These are phyloP conservation scores for Moniliella sp. DNA, from an alignment of 1,284 basidiomycete genomes.

Conservation along the genomic window DNA sequence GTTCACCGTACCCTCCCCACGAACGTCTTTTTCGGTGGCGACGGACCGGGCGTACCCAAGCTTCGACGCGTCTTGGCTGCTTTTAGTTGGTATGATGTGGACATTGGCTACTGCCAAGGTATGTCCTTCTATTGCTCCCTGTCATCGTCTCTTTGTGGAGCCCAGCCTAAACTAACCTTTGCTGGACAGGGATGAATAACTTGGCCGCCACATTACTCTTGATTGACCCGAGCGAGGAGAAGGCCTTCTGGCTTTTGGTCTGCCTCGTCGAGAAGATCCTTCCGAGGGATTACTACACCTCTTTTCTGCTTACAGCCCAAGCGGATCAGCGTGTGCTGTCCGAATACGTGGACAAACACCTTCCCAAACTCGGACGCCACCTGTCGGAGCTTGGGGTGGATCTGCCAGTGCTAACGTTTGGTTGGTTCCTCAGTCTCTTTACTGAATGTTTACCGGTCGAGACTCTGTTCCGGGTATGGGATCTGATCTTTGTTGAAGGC, in stretches of 20 bases:
- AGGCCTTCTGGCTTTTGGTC: slow-evolving; percentile 83
- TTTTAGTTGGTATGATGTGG: slow-evolving; percentile 51
- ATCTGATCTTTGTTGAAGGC: slow-evolving; percentile 83
- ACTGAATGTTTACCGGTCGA: slow-evolving; percentile 89
- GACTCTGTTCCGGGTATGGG: slow-evolving; percentile 44
- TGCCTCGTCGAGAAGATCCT: slow-evolving; percentile 50
- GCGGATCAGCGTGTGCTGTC: slow-evolving; percentile 76
- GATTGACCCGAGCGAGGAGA: slow-evolving; percentile 77
- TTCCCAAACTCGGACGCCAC: slow-evolving; percentile 56
- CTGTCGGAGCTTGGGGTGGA: slow-evolving; percentile 63
- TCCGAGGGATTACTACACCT: slow-evolving; percentile 35
- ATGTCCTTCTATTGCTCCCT: background rate
- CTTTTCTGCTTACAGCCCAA: slow-evolving; percentile 47
- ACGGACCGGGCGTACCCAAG: slow-evolving; percentile 78
- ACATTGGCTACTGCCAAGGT: slow-evolving; percentile 34
- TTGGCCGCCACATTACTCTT: slow-evolving; percentile 76
- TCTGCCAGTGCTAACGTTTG: slow-evolving; percentile 79
- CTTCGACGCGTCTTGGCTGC: slow-evolving; percentile 66
- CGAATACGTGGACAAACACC: slow-evolving; percentile 57
- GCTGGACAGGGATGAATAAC: slow-evolving; percentile 88
- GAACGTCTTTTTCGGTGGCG: slow-evolving; percentile 89
- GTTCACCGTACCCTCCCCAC: slow-evolving; percentile 56
- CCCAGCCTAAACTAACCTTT: too few species aligned
- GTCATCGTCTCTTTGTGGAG: too few species aligned
- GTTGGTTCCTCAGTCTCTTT: slow-evolving; percentile 89